Conservation (phyloP, 352 stramenopile genomes). For the Globisporangium takayamanum region DNA sequence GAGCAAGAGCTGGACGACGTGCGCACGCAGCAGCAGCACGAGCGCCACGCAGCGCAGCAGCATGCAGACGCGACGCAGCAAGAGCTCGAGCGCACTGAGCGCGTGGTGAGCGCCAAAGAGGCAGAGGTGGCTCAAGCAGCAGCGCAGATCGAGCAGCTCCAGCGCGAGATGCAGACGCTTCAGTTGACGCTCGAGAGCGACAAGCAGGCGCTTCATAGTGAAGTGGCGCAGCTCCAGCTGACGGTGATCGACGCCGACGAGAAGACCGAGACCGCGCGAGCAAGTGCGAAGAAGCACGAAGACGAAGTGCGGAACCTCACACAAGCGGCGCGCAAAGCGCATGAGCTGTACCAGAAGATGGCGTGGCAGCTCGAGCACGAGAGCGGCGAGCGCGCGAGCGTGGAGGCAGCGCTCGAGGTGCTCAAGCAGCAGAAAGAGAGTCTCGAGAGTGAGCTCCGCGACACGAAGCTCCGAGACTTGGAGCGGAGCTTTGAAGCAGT, state of each 20-base stretch:
- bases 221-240: conserved; percentile 30
- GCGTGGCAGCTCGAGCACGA: conserved; percentile 54
- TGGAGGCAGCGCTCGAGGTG: conserved; percentile 35
- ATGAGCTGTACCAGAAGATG: conserved; percentile 52
- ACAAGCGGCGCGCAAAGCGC: conserved; percentile 46
- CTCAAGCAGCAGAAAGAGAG: conserved; percentile 33
- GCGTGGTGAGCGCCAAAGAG: conserved; percentile 19
- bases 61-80: not conserved
- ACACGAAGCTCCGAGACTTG: conserved; percentile 35
- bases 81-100: conserved; percentile 21
- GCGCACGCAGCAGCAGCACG: not conserved
- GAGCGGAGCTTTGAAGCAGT: conserved; percentile 29
- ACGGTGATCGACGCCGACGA: conserved; percentile 43
- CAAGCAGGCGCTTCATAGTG: conserved; percentile 23
- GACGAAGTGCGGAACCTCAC: conserved; percentile 56
- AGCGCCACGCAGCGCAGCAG: conserved; percentile 1
- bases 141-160: conserved; percentile 21
- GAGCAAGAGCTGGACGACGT: conserved; percentile 30
- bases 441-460: conserved; percentile 29
- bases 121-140: conserved; percentile 23
- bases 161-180: conserved; percentile 15
- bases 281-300: conserved; percentile 30
- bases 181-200: conserved; percentile 25
- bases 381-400: conserved; percentile 31
- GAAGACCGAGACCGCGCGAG: conserved; percentile 33